Conservation (phyloP, 2,329 filamentous ascomycete genomes). For the Clarireedia homoeocarpa region DNA sequence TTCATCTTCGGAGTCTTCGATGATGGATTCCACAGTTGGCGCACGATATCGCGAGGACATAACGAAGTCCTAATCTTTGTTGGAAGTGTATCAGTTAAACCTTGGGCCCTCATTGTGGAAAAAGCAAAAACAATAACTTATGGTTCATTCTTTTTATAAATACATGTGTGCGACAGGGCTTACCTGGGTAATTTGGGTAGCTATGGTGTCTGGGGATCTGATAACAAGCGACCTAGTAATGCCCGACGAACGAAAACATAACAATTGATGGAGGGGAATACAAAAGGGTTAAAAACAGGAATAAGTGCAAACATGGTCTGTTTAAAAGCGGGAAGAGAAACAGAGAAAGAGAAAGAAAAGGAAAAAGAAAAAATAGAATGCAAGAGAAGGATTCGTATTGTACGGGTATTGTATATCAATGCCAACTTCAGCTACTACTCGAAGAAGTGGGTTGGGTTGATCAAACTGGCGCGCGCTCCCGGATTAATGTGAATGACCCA, state of each 20-base stretch:
- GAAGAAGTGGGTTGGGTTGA: too few species aligned
- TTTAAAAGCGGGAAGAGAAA: too few species aligned
- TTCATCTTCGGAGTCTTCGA: slow-evolving; percentile 25
- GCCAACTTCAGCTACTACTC: not conserved
- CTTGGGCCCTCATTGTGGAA: not conserved
- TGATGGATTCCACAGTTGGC: slow-evolving; percentile 24
- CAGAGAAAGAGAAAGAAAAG: not conserved
- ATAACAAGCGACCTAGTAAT: slow-evolving; percentile 12
- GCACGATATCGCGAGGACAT: slow-evolving; percentile 25
- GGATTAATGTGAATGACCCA: too few species aligned
- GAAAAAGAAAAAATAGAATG: not conserved
- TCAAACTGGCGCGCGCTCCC: not conserved
- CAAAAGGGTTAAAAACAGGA: not conserved
- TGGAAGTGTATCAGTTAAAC: not conserved
- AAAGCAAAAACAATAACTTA: slow-evolving; percentile 1
- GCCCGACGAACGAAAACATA: slow-evolving; percentile 10
- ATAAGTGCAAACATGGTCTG: slow-evolving; percentile 4
- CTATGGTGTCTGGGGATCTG: slow-evolving; percentile 16
- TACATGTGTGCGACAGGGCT: slow-evolving; percentile 7
- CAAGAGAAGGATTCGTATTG: not conserved
- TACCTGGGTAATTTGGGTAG: slow-evolving; percentile 15
- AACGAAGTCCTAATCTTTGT: slow-evolving; percentile 1
- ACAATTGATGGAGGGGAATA: slow-evolving; percentile 10
- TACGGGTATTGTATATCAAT: not conserved
- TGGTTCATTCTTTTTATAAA: not conserved